These are phyloP conservation scores for Rhodotorula glutinis DNA, from an alignment of 1,284 basidiomycete genomes.

Conservation along the genomic window DNA sequence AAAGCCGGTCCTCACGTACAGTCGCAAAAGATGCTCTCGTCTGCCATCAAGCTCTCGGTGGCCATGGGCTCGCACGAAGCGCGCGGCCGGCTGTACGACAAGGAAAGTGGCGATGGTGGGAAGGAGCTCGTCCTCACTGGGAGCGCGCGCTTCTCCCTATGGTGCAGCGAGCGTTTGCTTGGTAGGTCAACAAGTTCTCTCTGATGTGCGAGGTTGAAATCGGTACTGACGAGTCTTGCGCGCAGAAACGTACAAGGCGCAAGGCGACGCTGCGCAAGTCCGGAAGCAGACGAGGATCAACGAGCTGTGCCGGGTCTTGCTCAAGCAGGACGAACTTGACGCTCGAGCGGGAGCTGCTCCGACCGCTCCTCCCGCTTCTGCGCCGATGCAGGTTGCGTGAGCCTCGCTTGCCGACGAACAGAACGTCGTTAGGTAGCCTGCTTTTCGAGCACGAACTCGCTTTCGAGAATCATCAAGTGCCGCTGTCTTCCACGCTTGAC, in stretches of 20 bases:
- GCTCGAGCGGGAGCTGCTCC: neutral
- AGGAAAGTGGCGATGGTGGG: neutral
- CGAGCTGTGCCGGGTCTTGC: neutral
- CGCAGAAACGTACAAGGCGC: neutral
- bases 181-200: neutral
- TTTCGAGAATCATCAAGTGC: no score
- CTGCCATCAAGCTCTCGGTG: slow-evolving; percentile 4
- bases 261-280: neutral
- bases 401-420: no score
- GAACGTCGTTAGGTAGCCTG: no score
- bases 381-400: no score
- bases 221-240: no score
- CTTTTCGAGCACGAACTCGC: no score
- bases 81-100: neutral
- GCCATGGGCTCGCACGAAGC: slow-evolving; percentile 5
- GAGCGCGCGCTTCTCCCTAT: slow-evolving; percentile 14
- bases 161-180: slow-evolving; percentile 14
- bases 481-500: no score
- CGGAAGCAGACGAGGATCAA: neutral
- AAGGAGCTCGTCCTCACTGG: slow-evolving; percentile 1
- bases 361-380: no score
- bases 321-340: neutral
- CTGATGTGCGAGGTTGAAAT: neutral
- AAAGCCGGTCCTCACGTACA: neutral
- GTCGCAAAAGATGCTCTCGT: slow-evolving; percentile 20